These are phyloP conservation scores for Deuterostichococcus epilithicus DNA, from an alignment of 139 green algal genomes.

Conservation along the genomic window DNA sequence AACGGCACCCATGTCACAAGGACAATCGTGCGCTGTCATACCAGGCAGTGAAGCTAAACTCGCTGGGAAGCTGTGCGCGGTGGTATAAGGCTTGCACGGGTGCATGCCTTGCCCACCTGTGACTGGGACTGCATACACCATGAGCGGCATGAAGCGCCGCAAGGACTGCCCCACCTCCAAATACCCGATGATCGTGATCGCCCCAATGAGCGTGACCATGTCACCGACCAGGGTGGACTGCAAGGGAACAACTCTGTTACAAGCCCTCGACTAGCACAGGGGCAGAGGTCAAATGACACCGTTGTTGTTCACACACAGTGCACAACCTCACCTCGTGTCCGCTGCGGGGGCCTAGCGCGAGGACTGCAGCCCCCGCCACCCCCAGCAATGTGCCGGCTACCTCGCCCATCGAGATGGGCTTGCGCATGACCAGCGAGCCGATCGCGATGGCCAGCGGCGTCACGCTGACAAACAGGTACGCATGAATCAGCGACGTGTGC, in stretches of 20 bases:
- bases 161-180: conserved; percentile 37
- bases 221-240: neutral
- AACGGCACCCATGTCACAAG: neutral
- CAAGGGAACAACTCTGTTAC: neutral
- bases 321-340: neutral
- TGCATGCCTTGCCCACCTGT: conserved; percentile 13
- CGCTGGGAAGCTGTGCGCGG: no score
- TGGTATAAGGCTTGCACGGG: neutral
- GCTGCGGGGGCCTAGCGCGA: neutral
- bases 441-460: neutral
- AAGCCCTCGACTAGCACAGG: no score
- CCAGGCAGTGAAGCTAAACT: no score
- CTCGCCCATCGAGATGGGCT: neutral
- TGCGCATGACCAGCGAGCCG: neutral
- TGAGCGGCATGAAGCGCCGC: conserved; percentile 67
- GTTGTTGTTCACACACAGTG: neutral
- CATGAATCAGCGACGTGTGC: conserved; percentile 2
- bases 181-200: conserved; percentile 25
- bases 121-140: conserved; percentile 71
- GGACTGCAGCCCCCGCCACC: neutral
- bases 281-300: no score
- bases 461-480: neutral
- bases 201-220: neutral
- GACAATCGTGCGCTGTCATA: no score
- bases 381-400: neutral